Conservation (phyloP, 2,329 filamentous ascomycete genomes). For the Neonectria faginata region DNA sequence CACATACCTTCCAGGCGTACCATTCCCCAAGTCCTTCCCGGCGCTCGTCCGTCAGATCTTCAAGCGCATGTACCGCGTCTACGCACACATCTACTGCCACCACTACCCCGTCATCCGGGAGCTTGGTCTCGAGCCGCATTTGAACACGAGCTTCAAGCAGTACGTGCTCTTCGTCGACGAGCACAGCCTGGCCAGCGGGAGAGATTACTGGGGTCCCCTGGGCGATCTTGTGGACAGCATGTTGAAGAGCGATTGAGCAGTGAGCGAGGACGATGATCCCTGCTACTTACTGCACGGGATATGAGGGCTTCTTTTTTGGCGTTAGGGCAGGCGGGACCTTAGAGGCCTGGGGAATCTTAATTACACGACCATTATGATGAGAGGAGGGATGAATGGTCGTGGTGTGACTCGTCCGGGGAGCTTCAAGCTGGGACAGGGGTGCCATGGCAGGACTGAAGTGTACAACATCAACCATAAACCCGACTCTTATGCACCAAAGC, state of each 20-base stretch:
- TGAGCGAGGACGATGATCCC: not conserved
- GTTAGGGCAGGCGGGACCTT: slow-evolving; percentile 25
- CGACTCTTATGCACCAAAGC: not conserved
- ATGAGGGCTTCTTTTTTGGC: slow-evolving; percentile 36
- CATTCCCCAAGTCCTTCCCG: slow-evolving; percentile 94
- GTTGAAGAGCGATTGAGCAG: slow-evolving; percentile 84
- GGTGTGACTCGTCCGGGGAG: not conserved
- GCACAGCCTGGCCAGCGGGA: slow-evolving; percentile 89
- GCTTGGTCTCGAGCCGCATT: slow-evolving; percentile 92
- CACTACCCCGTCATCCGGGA: slow-evolving; percentile 98
- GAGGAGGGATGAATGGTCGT: slow-evolving; percentile 12
- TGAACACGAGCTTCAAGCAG: slow-evolving; percentile 99
- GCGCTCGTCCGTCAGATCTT: slow-evolving; percentile 93
- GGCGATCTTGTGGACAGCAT: slow-evolving; percentile 98
- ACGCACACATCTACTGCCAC: slow-evolving; percentile 99
- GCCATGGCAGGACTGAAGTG: not conserved
- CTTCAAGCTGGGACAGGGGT: not conserved
- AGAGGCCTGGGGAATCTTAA: slow-evolving; percentile 30
- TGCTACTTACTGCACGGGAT: slow-evolving; percentile 18
- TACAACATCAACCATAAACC: not conserved
- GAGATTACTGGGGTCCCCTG: slow-evolving; percentile 97
- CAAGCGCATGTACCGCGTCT: slow-evolving; percentile 98
- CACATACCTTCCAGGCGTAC: slow-evolving; percentile 71
- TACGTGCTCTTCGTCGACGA: slow-evolving; percentile 99
- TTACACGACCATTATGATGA: slow-evolving; percentile 39